Evolutionary conservation across 495 filamentous ascomycete species (phyloP).

Genomic region (Tetracladium setigerum): DNA sequence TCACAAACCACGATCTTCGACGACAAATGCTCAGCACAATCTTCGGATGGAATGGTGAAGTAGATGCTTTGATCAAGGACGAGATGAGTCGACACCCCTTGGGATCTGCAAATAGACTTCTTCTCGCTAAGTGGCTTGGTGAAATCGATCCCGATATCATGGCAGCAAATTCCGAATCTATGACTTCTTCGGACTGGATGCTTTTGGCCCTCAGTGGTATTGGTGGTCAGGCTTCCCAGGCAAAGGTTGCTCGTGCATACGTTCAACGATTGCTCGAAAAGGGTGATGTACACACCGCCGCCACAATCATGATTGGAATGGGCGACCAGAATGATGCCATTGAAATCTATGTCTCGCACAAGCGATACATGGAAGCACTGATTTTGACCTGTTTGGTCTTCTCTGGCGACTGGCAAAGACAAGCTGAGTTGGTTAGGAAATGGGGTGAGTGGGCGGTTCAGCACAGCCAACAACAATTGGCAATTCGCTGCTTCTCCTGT

Average conservation of each 20-base stretch:
- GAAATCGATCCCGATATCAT: conserved; percentile 77
- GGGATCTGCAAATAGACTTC: conserved; percentile 66
- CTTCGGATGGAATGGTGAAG: conserved; percentile 90
- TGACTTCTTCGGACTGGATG: conserved; percentile 95
- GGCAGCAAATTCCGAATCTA: conserved; percentile 69
- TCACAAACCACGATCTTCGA: conserved; percentile 80
- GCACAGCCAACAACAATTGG: conserved; percentile 79
- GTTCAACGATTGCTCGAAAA: conserved; percentile 84
- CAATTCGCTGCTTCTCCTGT: conserved; percentile 87
- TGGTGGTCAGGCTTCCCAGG: conserved; percentile 68
- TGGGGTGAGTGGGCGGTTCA: conserved; percentile 92
- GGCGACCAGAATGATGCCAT: conserved; percentile 92
- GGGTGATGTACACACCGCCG: conserved; percentile 86
- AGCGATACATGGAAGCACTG: conserved; percentile 84
- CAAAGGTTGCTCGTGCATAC: conserved; percentile 86
- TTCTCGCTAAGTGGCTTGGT: conserved; percentile 87
- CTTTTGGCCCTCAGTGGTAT: conserved; percentile 87
- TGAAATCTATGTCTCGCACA: conserved; percentile 91
- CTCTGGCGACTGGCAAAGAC: conserved; percentile 79
- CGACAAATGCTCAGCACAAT: conserved; percentile 89
- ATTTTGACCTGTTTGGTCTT: conserved; percentile 69
- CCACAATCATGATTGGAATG: conserved; percentile 83
- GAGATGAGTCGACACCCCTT: conserved; percentile 70
- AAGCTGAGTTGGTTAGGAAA: conserved; percentile 77
- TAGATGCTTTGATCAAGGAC: conserved; percentile 75